These are phyloP conservation scores for Aspergillus vadensis DNA, from an alignment of 2,329 filamentous ascomycete genomes.

Conservation along the genomic window DNA sequence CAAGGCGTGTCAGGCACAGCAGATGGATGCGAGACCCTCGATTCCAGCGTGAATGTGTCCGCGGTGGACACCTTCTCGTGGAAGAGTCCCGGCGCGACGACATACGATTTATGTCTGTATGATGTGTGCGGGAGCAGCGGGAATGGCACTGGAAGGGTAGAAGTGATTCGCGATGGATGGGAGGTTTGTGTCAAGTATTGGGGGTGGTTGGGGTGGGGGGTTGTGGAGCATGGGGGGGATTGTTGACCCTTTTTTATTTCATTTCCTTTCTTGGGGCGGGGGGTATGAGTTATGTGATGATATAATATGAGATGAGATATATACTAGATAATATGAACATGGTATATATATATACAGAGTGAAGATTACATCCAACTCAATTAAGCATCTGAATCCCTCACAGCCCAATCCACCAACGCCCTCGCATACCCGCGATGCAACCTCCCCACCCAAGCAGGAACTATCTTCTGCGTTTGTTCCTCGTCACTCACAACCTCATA, in stretches of 20 bases:
- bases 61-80: constrained; percentile 28
- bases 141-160: neutral
- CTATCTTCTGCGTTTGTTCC: constrained; percentile 24
- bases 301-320: too few species aligned
- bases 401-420: constrained; percentile 27
- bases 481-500: constrained; percentile 28
- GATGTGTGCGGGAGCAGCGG: constrained; percentile 2
- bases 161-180: constrained; percentile 26
- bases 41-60: neutral
- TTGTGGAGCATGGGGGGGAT: constrained; percentile 18
- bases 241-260: constrained; percentile 4
- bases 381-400: constrained; percentile 17
- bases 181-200: constrained; percentile 28
- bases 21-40: neutral
- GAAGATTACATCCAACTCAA: neutral
- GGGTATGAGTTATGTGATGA: too few species aligned
- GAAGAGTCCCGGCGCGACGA: constrained; percentile 25
- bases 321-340: too few species aligned
- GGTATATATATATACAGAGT: neutral
- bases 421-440: constrained; percentile 32
- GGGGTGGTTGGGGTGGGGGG: constrained; percentile 24
- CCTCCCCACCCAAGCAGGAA: constrained; percentile 26
- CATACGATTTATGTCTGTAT: constrained; percentile 29
- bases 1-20: constrained; percentile 14
- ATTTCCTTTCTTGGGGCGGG: too few species aligned